Base-by-base conservation (phyloP, 2,329 filamentous ascomycete species). In the Sphaerulina vaccinii region DNA sequence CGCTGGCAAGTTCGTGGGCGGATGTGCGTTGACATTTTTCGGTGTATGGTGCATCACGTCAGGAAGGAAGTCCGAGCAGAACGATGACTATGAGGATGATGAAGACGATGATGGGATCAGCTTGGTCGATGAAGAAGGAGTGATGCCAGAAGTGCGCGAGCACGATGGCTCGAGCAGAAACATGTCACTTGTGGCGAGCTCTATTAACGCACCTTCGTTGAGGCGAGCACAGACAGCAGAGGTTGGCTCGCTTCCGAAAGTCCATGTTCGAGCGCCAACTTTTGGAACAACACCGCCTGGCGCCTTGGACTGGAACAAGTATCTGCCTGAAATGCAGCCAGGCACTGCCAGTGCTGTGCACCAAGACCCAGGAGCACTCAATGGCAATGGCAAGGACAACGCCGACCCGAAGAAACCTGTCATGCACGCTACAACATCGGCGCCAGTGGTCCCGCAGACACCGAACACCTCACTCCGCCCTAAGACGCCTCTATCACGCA, bases 11-110 rank as follows among this genome's bases (percentile, higher is more conserved):
- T 99, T 99, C 65, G 74, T 96, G 10, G 89, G 88, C 18, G 93
- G 93, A 32, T 99, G 93, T 71, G 77, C 89, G 3, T 73, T 99
- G 58, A 99, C 93, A 1, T 99, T 99, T 70, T 84, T 92, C 54
- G 93, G 93, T 8, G 93, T 99, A n/a, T 97, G 93, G 71, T 81
- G 96, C 60, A 96, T 99, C 65, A 97, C 93, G 1, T 95, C 87
- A 64, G 90, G 90, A 48, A 80, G 91, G 60, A 75, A 71, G 11
- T 73, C 77, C 9, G 79, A 79, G 15, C 75, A 80, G n/a, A 79
- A 82, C 2, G 79, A 83, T 3, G 51, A 65, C 15, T 65, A 59
- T 5, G 58, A 44, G 27, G 55, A 50, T 15, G 71, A 74, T 37
- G 64, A 70, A 2, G 70, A 71, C 55, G 72, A 75, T 33, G 67